Base-by-base conservation (phyloP, 129 eudicot genomes). In the Sambucus nigra region DNA sequence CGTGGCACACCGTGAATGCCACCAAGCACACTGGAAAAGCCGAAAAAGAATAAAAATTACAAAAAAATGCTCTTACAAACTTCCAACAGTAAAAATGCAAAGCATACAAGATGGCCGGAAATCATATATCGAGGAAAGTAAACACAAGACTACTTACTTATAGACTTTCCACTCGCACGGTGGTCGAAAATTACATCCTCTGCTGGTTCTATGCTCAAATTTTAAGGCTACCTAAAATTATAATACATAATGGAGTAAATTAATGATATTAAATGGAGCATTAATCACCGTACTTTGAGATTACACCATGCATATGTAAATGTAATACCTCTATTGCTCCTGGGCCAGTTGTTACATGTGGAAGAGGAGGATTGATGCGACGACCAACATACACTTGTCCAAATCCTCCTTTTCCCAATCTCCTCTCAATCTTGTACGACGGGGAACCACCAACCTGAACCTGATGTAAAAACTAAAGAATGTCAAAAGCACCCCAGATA, bases 121-220 rank as follows among this genome's bases (percentile, higher is more conserved):
- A 6, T 31, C n/a, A n/a, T n/a, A n/a, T n/a, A n/a, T n/a, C n/a
- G n/a, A n/a, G n/a, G n/a, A n/a, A n/a, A n/a, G n/a, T n/a, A 6
- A 40, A 40, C 46, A 40, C 13, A 40, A 40, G 15, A 9, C 3
- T 40, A 13, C 13, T 59, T 64, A 84, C 97, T 55, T 69, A 76
- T 88, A 88, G 29, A 84, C 97, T 68, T 88, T 84, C 97, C 97
- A 88, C 47, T 88, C 97, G 53, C 84, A 62, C 1, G 94, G 97
- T 33, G 97, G 92, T 57, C 97, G 87, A 61, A 80, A 71, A 64
- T 78, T 84, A 53, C 97, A 84, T 5, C 97, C 97, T 77, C 84
- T 88, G 87, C 97, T 88, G 68, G 69, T 88, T 55, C 80, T 67
- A 27, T 84, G 94, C 60, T 88, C 97, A 57, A 88, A 78, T 63